Percentiles rank a stretch among this genome's conserved stretches.
These are phyloP conservation scores for Talinum fruticosum DNA, from an alignment of 148 eudicot species.

Conservation along the genomic window DNA sequence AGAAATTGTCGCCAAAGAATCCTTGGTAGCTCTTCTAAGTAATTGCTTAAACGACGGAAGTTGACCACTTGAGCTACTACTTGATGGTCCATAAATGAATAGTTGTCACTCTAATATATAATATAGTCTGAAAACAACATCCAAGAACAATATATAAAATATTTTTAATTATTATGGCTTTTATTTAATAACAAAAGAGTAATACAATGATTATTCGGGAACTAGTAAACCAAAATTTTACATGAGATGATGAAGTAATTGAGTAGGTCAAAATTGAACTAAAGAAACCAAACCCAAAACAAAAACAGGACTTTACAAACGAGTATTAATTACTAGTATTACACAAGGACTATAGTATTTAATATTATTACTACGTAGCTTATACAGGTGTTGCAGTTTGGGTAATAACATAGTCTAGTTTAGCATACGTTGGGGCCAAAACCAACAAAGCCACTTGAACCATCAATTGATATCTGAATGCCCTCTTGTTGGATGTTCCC, in stretches of 20 bases:
- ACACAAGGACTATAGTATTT: background rate
- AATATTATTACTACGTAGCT: background rate
- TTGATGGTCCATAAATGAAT: no score
- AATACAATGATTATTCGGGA: background rate
- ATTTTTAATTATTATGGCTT: no score
- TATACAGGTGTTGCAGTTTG: background rate
- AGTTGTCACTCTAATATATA: no score
- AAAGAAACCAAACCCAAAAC: background rate
- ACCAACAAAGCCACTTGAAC: constrained; percentile 68
- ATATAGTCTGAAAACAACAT: no score
- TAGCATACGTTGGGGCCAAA: constrained; percentile 91
- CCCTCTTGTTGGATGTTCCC: constrained; percentile 98
- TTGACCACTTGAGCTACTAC: no score
- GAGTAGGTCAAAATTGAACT: background rate
- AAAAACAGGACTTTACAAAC: constrained; percentile 3
- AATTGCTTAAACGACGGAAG: no score
- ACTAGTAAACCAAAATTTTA: background rate
- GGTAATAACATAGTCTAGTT: no score
- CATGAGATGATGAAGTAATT: background rate
- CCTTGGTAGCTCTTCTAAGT: no score
- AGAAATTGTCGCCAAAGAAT: no score
- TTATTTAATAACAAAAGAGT: background rate
- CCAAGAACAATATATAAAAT: no score
- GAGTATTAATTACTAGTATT: background rate
- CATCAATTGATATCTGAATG: constrained; percentile 85